Conservation (phyloP, 768 basidiomycete species). For the Phylloporus sp. region DNA sequence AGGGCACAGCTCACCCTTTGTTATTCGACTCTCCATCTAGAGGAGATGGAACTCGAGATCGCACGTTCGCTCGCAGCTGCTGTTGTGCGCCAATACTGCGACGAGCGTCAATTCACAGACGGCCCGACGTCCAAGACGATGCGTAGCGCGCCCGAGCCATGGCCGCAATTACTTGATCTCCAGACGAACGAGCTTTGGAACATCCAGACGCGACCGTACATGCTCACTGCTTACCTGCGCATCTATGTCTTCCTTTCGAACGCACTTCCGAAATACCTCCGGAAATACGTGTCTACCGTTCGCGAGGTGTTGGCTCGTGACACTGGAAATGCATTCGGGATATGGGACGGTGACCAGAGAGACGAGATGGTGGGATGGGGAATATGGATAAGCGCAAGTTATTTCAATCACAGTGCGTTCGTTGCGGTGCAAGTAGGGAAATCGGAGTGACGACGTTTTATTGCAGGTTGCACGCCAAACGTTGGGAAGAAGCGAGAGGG, state of each 20-base stretch:
- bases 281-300: conserved; percentile 39
- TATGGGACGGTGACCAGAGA: conserved; percentile 52
- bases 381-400: conserved; percentile 55
- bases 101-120: conserved; percentile 11
- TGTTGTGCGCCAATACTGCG: conserved; percentile 40
- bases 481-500: conserved; percentile 42
- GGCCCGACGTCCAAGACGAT: not conserved
- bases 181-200: conserved; percentile 55
- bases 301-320: conserved; percentile 56
- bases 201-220: conserved; percentile 42
- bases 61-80: conserved; percentile 51
- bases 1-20: conserved; percentile 21
- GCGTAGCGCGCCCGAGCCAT: conserved; percentile 21
- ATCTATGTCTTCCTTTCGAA: conserved; percentile 50
- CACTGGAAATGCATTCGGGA: conserved; percentile 63
- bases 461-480: conserved; percentile 49
- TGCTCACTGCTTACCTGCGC: conserved; percentile 48
- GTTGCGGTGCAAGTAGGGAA: not conserved
- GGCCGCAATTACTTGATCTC: conserved; percentile 49
- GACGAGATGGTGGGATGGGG: conserved; percentile 64
- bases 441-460: not conserved
- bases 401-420: conserved; percentile 62
- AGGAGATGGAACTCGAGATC: conserved; percentile 55
- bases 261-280: conserved; percentile 27
- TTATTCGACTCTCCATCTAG: conserved; percentile 31